Evolutionary conservation across 345 rosid genomes (phyloP).

Genomic region (Hibiscus syriacus): DNA sequence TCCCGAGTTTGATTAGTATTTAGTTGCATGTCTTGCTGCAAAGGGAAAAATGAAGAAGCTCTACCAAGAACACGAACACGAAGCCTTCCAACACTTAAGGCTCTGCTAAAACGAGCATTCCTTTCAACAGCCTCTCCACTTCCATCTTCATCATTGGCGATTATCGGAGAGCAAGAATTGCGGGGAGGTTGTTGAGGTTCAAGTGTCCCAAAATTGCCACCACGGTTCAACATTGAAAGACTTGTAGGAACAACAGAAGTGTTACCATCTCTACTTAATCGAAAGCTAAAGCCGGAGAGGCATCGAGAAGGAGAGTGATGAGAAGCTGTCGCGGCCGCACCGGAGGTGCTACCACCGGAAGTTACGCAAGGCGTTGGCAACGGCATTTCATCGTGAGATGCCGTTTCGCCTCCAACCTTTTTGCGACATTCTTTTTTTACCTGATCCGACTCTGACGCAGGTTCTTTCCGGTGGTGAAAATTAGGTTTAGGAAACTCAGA

Average conservation of each 20-base stretch:
- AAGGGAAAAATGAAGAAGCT: conserved; percentile 53
- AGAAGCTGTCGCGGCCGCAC: conserved; percentile 43
- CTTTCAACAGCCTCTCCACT: conserved; percentile 63
- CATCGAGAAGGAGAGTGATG: conserved; percentile 60
- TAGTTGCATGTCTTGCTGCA: conserved; percentile 41
- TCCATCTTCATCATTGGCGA: conserved; percentile 35
- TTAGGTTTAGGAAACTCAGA: conserved; percentile 43
- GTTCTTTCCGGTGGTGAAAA: conserved; percentile 24
- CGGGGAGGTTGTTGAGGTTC: neutral
- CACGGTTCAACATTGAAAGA: conserved; percentile 26
- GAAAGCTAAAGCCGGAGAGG: conserved; percentile 50
- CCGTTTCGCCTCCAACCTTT: conserved; percentile 30
- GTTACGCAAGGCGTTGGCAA: conserved; percentile 24
- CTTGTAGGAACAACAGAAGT: conserved; percentile 43
- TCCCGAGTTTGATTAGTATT: conserved; percentile 24
- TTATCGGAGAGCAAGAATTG: conserved; percentile 20
- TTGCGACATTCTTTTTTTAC: conserved; percentile 34
- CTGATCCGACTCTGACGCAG: conserved; percentile 20
- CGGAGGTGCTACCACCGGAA: conserved; percentile 50
- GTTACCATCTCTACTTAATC: conserved; percentile 63
- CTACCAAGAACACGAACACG: conserved; percentile 92
- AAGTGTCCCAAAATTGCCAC: conserved; percentile 19
- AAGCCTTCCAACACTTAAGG: conserved; percentile 95
- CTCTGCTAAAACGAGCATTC: conserved; percentile 83
- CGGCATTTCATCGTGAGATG: conserved; percentile 21